A percentile compares a stretch with the other conserved stretches of the same genome.
These are phyloP conservation scores for Chaetomidium leptoderma DNA, from an alignment of 495 filamentous ascomycete genomes.

Conservation along the genomic window DNA sequence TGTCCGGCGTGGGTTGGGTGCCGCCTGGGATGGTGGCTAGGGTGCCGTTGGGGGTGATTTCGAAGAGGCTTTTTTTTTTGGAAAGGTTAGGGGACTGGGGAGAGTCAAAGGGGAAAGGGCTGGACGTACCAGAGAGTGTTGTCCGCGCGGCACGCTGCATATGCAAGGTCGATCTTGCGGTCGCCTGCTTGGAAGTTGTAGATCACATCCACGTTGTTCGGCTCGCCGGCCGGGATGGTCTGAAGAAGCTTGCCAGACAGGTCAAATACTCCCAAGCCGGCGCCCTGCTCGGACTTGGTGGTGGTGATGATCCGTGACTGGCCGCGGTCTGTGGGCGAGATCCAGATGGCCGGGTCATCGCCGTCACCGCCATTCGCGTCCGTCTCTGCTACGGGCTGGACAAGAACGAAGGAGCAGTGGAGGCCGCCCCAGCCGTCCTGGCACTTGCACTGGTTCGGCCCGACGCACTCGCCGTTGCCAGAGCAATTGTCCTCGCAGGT, in stretches of 20 bases:
- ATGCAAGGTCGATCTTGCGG: slow-evolving; percentile 11
- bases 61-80: neutral
- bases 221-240: slow-evolving; percentile 10
- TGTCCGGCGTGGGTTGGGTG: neutral
- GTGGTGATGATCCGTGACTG: slow-evolving; percentile 18
- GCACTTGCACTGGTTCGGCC: slow-evolving; percentile 9
- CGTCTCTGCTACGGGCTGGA: slow-evolving; percentile 5
- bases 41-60: slow-evolving; percentile 7
- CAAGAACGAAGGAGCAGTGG: slow-evolving; percentile 14
- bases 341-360: slow-evolving; percentile 19
- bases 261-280: slow-evolving; percentile 13
- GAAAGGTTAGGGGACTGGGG: neutral
- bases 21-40: slow-evolving; percentile 9
- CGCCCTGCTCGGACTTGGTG: slow-evolving; percentile 8
- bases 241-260: slow-evolving; percentile 13
- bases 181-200: slow-evolving; percentile 5
- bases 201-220: slow-evolving; percentile 17
- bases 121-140: slow-evolving; percentile 10
- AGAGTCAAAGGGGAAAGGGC: neutral
- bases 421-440: slow-evolving; percentile 12
- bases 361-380: slow-evolving; percentile 15
- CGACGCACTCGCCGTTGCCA: slow-evolving; percentile 10
- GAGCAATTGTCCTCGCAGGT: slow-evolving; percentile 15
- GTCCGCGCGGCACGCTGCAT: slow-evolving; percentile 12
- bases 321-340: slow-evolving; percentile 6